phyloP scores from a whole-genome alignment of 495 filamentous ascomycete genomes.

The Penicillium psychrofluorescens region DNA sequence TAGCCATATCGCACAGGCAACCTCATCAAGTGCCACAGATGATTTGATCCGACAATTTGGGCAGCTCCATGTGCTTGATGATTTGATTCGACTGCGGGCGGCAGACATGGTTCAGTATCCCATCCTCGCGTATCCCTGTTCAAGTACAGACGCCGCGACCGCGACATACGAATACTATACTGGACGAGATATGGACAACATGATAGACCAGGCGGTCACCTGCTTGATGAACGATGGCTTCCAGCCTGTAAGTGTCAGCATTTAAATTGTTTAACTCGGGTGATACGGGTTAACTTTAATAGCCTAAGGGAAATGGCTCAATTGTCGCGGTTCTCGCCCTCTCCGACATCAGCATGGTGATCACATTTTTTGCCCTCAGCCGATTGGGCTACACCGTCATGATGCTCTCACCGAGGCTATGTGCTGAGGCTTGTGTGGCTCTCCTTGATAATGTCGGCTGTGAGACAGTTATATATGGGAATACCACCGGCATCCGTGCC shows the following conservation, averaged over 20 bases:
- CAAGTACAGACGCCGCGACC: slow-evolving; percentile 9
- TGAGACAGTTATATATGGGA: slow-evolving; percentile 35
- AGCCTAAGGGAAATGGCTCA: slow-evolving; percentile 20
- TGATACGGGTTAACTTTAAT: neutral
- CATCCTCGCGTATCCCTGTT: slow-evolving; percentile 39
- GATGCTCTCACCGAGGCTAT: slow-evolving; percentile 52
- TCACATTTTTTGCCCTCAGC: slow-evolving; percentile 50
- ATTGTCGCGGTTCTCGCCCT: slow-evolving; percentile 48
- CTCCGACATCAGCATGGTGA: slow-evolving; percentile 49
- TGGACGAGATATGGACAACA: slow-evolving; percentile 40
- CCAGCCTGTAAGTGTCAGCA: slow-evolving; percentile 14
- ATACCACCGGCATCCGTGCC: slow-evolving; percentile 28
- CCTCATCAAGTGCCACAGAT: slow-evolving; percentile 8
- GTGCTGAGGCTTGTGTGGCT: slow-evolving; percentile 42
- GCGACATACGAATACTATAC: slow-evolving; percentile 42
- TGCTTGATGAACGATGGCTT: slow-evolving; percentile 28
- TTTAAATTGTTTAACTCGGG: neutral
- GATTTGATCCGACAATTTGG: slow-evolving; percentile 21
- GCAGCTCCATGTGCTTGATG: slow-evolving; percentile 25
- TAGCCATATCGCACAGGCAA: slow-evolving; percentile 2
- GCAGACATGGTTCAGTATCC: slow-evolving; percentile 35
- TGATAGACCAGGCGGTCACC: slow-evolving; percentile 37
- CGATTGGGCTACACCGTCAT: slow-evolving; percentile 52
- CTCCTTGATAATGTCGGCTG: slow-evolving; percentile 42
- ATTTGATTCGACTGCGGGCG: slow-evolving; percentile 36